Conservation (phyloP, 805 yeast genomes). For the Saccharomycopsis lassenensis region DNA sequence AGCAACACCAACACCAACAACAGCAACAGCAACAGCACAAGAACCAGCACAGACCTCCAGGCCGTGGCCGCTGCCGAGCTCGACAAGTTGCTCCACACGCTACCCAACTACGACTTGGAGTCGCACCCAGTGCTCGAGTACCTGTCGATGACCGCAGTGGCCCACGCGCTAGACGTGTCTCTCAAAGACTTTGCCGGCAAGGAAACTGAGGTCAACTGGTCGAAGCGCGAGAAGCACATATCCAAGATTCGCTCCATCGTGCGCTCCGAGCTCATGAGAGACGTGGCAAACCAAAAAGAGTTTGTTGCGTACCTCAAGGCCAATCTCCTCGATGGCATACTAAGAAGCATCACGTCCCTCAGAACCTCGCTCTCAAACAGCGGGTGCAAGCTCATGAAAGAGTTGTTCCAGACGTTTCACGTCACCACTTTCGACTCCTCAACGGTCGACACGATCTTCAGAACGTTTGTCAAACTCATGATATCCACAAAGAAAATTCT, state of each 20-base stretch:
- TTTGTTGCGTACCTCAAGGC: conserved; percentile 26
- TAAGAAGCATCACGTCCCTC: conserved; percentile 58
- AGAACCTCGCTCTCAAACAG: conserved; percentile 74
- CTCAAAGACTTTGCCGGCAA: conserved; percentile 43
- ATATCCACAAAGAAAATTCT: conserved; percentile 56
- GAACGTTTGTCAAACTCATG: conserved; percentile 37
- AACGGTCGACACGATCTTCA: conserved; percentile 20
- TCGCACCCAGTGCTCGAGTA: conserved; percentile 26
- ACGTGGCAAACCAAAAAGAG: conserved; percentile 26
- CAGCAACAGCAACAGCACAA: neutral
- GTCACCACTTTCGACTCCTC: conserved; percentile 27
- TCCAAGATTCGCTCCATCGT: conserved; percentile 46
- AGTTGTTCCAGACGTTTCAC: conserved; percentile 36
- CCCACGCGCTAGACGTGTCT: conserved; percentile 21
- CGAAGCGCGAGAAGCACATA: conserved; percentile 51
- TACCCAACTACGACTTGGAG: conserved; percentile 32
- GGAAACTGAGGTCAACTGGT: conserved; percentile 90
- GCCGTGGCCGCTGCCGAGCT: conserved; percentile 3
- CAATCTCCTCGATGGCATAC: conserved; percentile 46
- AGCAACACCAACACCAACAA: too few relatives aligned
- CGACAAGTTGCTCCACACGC: conserved; percentile 18
- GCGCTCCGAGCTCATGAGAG: conserved; percentile 41
- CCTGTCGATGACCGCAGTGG: conserved; percentile 22
- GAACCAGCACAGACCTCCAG: neutral
- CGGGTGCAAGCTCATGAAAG: conserved; percentile 71